Base-by-base conservation (phyloP, 805 yeast genomes). In the Millerozyma acaciae region DNA sequence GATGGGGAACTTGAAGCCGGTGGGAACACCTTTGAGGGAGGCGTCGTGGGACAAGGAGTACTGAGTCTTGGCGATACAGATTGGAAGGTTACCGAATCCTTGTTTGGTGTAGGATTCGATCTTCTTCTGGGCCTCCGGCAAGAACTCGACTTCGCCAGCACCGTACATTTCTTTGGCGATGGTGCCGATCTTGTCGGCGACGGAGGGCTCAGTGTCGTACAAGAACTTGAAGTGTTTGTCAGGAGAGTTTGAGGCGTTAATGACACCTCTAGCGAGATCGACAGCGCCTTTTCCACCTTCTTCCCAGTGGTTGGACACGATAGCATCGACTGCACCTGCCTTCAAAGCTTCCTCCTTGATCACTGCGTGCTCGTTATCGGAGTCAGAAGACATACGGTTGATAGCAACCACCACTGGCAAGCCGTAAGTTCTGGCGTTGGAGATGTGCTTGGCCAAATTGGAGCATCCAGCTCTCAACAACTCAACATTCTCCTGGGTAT, bases 51-150 rank as follows among this genome's bases (percentile, higher is more conserved):
- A 82, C 49, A 84, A 65, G 12, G 93, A 84, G 60, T 84, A 84
- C 59, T 84, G 94, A 4, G 94, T 84, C 68, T 84, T 84, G 27
- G 94, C 94, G 52, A 84, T 75, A 68, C 94, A 84, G 47, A 84
- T 78, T 35, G 94, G 94, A 54, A 84, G 68, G 50, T 82, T 67
- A 35, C 78, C 85, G 45, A 78, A 84, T 1, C 93, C 93, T 66
- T 82, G 90, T 33, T 70, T 65, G 47, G 79, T 77, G 65, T 80
- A 84, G 28, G 72, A 58, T 27, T 74, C 80, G 42, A 84, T 74
- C 62, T 84, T 83, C 60, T 71, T 67, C 45, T 77, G 76, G 17
- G 94, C 94, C 47, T 71, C 73, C 18, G 79, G 80, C 26, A 75
- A 72, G 42, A 83, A 72, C 55, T 81, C 86, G 40, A 84, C 79